Evolutionary conservation across 1,139 yeast species (phyloP), one percentile per base, ranked within the genome.

Genomic region (Yamadazyma sp.): DNA sequence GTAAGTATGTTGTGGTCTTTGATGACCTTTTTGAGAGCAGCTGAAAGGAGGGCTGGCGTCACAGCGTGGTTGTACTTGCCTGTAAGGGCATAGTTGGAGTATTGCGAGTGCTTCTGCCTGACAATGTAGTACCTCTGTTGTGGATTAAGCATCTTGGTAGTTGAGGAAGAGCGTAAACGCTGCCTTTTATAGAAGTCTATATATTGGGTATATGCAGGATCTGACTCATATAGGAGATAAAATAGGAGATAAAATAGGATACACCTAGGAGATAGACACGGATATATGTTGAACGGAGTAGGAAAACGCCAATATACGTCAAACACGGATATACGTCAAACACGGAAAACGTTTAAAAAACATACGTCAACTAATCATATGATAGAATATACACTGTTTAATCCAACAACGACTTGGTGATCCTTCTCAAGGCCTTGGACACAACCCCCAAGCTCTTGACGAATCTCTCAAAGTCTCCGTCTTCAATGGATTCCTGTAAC

Each of bases 401-500:
- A 20, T 9, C 3, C n/a, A 28, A 15, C 31, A 28, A 28, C 9
- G n/a, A 15, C 11, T 17, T 24, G 22, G 12, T 17, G 30, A 48
- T 39, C 49, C 73, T 62, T 49, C 61, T 63, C 11, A 69, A 50
- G 1, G 74, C 49, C 29, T 58, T 56, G 32, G 69, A 60, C 15
- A 79, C 64, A 40, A 81, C 71, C 3, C 72, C 71, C 17, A 81
- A 61, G 87, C 91, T 83, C 41, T 73, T 66, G 24, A 72, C 69
- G 41, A 81, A 73, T 26, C 77, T 65, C 20, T 67, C 70, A 25
- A 70, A 61, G 49, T 84, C 81, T 0, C 58, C 53, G 54, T 87
- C 95, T 57, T 87, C 95, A 36, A 86, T 61, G 0, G 95, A 87
- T 58, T 88, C 96, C 29, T 77, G 75, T 42, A 88, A 67, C 1